phyloP scores from a whole-genome alignment of 2,329 filamentous ascomycete genomes.

The Ophiostoma piceae region DNA sequence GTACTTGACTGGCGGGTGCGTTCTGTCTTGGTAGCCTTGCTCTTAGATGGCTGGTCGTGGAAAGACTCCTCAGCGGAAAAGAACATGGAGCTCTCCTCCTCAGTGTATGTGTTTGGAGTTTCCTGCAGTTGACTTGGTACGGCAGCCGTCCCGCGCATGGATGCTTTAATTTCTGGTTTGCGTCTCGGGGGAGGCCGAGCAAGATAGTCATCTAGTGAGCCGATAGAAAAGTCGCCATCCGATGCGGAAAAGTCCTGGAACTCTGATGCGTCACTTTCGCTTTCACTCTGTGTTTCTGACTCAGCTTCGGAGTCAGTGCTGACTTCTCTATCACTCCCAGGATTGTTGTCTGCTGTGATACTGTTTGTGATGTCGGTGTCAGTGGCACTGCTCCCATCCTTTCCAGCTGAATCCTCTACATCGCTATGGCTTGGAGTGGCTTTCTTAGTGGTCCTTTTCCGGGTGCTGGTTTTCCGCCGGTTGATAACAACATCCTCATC shows the following conservation, averaged over 20 bases:
- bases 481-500: not conserved
- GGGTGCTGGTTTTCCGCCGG: not conserved
- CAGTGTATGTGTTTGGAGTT: not conserved
- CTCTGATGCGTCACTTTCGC: conserved; percentile 22
- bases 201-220: conserved; percentile 20
- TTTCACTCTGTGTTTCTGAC: conserved; percentile 4
- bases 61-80: conserved; percentile 26
- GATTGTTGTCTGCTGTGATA: not conserved
- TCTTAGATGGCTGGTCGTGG: not conserved
- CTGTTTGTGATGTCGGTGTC: not conserved
- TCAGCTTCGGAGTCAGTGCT: not conserved
- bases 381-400: not conserved
- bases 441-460: not conserved
- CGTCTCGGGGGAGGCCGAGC: conserved; percentile 8
- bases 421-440: not conserved
- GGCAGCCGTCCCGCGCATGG: not conserved
- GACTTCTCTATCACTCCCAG: not conserved
- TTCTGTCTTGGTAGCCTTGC: not conserved
- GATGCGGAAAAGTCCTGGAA: conserved; percentile 20
- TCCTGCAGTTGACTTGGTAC: not conserved
- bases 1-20: conserved; percentile 21
- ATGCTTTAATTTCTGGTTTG: not conserved
- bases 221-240: conserved; percentile 11
- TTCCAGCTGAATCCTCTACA: not conserved
- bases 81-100: conserved; percentile 25